phyloP scores from a whole-genome alignment of 2,329 filamentous ascomycete species.

The Lachnellula occidentalis region DNA sequence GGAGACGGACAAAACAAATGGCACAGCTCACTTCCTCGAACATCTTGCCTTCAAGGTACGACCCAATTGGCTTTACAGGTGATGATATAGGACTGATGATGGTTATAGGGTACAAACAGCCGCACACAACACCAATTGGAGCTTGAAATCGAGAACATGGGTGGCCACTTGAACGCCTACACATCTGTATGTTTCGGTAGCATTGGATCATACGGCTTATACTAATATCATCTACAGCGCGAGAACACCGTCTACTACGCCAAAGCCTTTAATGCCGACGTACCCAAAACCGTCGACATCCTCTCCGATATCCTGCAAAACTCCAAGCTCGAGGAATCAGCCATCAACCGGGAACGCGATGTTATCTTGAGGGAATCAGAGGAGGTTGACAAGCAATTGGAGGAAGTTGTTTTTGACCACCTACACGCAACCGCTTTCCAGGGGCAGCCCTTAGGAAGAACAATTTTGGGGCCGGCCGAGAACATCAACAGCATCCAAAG shows the following conservation, averaged over 20 bases:
- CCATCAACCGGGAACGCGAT: conserved; percentile 96
- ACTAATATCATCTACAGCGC: conserved; percentile 50
- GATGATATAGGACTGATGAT: conserved; percentile 20
- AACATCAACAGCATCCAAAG: conserved; percentile 97
- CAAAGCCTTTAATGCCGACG: conserved; percentile 97
- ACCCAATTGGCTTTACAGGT: conserved; percentile 14
- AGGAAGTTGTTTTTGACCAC: conserved; percentile 99
- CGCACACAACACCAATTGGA: conserved; percentile 96
- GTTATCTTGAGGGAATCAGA: conserved; percentile 98
- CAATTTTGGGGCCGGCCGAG: conserved; percentile 94
- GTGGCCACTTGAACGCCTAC: conserved; percentile 97
- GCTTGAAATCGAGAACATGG: conserved; percentile 99
- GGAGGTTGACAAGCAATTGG: conserved; percentile 99
- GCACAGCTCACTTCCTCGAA: conserved; percentile 98
- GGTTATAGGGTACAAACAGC: conserved; percentile 75
- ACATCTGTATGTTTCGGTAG: conserved; percentile 71
- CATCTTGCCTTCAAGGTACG: conserved; percentile 98
- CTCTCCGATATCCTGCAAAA: conserved; percentile 99
- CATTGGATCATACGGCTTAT: conserved; percentile 6
- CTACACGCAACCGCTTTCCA: conserved; percentile 98
- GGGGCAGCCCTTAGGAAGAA: conserved; percentile 91
- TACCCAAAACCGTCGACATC: conserved; percentile 94
- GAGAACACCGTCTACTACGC: conserved; percentile 99
- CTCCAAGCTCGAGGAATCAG: conserved; percentile 89
- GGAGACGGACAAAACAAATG: conserved; percentile 97